Base-by-base conservation (phyloP, 305 asterid genomes). In the Solanum hybrid region DNA sequence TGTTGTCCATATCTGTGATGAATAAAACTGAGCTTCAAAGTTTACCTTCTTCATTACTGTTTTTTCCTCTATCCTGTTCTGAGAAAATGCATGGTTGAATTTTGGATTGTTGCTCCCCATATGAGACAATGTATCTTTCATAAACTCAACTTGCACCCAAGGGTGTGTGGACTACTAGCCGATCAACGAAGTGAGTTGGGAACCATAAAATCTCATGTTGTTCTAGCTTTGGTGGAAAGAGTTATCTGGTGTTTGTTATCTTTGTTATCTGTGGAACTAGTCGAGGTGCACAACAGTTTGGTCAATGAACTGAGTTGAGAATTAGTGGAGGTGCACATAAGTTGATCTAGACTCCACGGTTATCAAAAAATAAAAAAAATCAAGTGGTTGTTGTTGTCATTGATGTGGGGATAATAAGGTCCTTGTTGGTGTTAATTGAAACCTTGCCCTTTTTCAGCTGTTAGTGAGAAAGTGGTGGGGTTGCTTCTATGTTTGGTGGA, bases 391-490 rank as follows among this genome's bases (percentile, higher is more conserved):
- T 56, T 56, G 69, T 56, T 56, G 69, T 56, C 69, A 1, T 56
- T 56, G 24, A 56, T 10, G 76, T 24, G 77, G 73, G 86, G 78
- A 51, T 31, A 11, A n/a, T 36, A 75, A 75, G 36, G 90, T 88
- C 34, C 69, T 73, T 40, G 72, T 81, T 72, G 86, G 56, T 51
- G 10, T 31, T 16, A 16, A 75, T 84, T 87, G 90, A 38, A 46
- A 56, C 71, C 71, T 69, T 64, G 89, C 87, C 77, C 16, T 22
- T 80, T 82, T 89, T 40, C 38, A 35, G 84, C 82, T 38, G 87
- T 72, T 88, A 73, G 79, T 86, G 87, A 64, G 88, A 88, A 87
- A 32, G 27, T 82, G 92, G 64, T 91, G 79, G 73, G 85, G 46
- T 84, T 31, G 38, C 7, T n/a, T 82, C 72, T 84, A 51, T 84